Base-by-base conservation (phyloP, 495 filamentous ascomycete species). In the Penicillium coprophilum region DNA sequence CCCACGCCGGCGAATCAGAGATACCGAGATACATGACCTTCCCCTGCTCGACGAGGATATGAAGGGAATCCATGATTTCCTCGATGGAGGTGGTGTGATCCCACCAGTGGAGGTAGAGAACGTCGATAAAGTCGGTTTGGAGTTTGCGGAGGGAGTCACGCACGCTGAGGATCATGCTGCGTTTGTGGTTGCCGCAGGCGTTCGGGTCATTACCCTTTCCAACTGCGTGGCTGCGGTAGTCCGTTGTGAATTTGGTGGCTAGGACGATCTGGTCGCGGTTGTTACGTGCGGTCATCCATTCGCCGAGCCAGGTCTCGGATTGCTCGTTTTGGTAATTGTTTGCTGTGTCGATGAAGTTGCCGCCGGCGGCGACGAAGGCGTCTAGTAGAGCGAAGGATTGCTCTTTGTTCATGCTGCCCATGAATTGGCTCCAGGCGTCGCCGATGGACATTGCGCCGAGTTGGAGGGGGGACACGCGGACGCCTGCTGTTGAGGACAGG, bases 231-330 rank as follows among this genome's bases (percentile, higher is more conserved):
- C 34, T 49, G 28, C 61, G 59, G 61, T 70, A 77, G 32, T 69
- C 67, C 3, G 71, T 72, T 1, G 81, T 82, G 67, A 75, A 85
- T 61, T 92, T 94, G 46, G 89, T 92, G 0, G 89, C 88, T 43
- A 93, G 74, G 32, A 93, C 87, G 41, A 90, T 74, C 55, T 84
- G 74, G 64, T 88, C 85, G 0, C 87, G 76, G 58, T 79, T 81
- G 17, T 72, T 63, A 19, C 82, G 77, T 7, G 64, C 39, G 46
- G 73, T 55, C 76, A 85, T 80, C 83, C 83, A 86, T 56, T 86
- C 82, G 20, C 83, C 83, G 20, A 85, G 57, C 81, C 81, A 84
- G 17, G 55, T 56, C 63, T 86, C 83, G 15, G 70, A 78, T 49
- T 83, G 67, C 47, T 77, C 76, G 64, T 70, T 56, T 53, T 86